Percentiles rank a stretch among this genome's conserved stretches.
These are phyloP conservation scores for Manihot esculenta DNA, from an alignment of 441 rosid species.

Conservation along the genomic window DNA sequence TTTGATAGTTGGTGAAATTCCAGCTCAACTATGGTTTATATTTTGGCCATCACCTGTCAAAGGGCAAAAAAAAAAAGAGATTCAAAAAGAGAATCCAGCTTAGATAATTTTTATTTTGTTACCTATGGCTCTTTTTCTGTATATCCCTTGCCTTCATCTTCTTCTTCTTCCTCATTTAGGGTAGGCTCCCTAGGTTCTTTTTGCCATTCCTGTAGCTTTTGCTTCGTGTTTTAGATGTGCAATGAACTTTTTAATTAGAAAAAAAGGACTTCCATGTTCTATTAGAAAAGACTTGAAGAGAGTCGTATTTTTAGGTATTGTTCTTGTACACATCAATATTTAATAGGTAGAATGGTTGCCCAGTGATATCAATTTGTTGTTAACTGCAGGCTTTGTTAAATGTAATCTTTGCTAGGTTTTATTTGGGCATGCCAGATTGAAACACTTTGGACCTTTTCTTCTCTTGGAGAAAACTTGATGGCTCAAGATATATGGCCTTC, in stretches of 20 bases:
- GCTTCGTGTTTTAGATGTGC: background rate
- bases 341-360: background rate
- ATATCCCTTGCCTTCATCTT: background rate
- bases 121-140: background rate
- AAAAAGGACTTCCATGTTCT: background rate
- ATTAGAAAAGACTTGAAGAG: background rate
- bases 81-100: too few species aligned
- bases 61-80: background rate
- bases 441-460: background rate
- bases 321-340: background rate
- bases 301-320: background rate
- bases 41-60: background rate
- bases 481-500: background rate
- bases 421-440: background rate
- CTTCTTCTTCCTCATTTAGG: background rate
- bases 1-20: background rate
- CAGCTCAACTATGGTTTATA: background rate
- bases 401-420: background rate
- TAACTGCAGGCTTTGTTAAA: background rate
- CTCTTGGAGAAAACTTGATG: background rate
- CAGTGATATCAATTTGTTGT: background rate
- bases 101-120: too few species aligned
- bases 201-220: background rate
- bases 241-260: background rate
- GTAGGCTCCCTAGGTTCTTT: background rate